These are phyloP conservation scores for Decorospora gaudefroyi DNA, from an alignment of 2,329 filamentous ascomycete species.

Conservation along the genomic window DNA sequence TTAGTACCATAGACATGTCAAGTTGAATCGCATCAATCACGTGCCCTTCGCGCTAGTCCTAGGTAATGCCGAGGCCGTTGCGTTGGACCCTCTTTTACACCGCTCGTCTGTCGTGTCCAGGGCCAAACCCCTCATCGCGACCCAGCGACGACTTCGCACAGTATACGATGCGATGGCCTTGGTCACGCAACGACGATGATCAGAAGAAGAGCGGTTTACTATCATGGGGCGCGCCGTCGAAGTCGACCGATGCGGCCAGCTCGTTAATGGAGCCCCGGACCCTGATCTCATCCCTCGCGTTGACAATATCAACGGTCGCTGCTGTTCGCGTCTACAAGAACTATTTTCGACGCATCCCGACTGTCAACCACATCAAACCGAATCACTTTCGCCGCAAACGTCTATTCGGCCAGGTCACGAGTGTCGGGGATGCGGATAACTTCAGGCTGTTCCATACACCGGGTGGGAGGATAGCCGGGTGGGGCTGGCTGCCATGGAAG, in stretches of 20 bases:
- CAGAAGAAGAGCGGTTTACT: conserved; percentile 35
- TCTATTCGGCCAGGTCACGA: conserved; percentile 84
- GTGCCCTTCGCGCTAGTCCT: too few species aligned
- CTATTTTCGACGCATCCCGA: conserved; percentile 83
- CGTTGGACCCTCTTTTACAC: too few species aligned
- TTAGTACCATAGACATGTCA: too few species aligned
- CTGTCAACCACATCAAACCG: conserved; percentile 73
- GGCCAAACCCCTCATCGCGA: conserved; percentile 10
- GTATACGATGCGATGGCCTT: conserved; percentile 51
- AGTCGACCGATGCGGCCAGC: conserved; percentile 55
- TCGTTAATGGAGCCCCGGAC: conserved; percentile 61
- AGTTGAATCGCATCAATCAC: too few species aligned
- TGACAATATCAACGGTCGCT: conserved; percentile 61
- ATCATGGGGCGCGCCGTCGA: conserved; percentile 38
- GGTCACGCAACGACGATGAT: conserved; percentile 44
- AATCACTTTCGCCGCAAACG: conserved; percentile 74
- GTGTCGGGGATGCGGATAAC: conserved; percentile 94
- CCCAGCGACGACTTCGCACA: conserved; percentile 30
- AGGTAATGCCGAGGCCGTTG: too few species aligned
- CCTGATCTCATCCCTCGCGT: conserved; percentile 59
- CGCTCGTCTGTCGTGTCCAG: conserved; percentile 4
- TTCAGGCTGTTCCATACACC: conserved; percentile 95
- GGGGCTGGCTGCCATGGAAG: conserved; percentile 83
- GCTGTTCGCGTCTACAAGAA: conserved; percentile 65
- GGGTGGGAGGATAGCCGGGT: conserved; percentile 82